Percentiles rank a stretch among this genome's conserved stretches.
Evolutionary conservation across 2,329 filamentous ascomycete species (phyloP).

Genomic region (Nemania serpens): DNA sequence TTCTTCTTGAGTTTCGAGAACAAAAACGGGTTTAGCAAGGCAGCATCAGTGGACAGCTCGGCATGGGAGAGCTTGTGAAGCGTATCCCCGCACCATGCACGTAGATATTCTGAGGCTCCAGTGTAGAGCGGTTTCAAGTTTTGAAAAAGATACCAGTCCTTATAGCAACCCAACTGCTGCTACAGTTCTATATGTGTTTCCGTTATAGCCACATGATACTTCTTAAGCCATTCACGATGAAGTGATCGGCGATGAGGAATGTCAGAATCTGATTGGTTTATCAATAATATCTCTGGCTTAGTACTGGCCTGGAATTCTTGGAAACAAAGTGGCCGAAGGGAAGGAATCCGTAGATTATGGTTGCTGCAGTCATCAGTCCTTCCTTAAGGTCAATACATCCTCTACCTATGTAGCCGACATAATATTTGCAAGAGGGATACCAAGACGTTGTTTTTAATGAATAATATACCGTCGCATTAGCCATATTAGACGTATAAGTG

Average conservation of each 20-base stretch:
- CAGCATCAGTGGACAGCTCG: not conserved
- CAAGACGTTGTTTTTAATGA: not conserved
- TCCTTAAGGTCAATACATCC: not conserved
- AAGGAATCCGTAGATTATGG: not conserved
- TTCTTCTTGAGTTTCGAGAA: too few species aligned
- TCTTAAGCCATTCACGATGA: not conserved
- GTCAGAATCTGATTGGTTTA: not conserved
- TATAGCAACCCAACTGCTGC: constrained; percentile 16
- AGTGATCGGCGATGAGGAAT: constrained; percentile 8
- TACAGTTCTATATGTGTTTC: constrained; percentile 16
- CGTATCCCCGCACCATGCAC: constrained; percentile 7
- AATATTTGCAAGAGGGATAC: not conserved
- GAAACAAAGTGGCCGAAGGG: not conserved
- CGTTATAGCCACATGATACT: constrained; percentile 13
- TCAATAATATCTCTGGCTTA: not conserved
- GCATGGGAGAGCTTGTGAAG: constrained; percentile 8
- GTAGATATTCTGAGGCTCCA: constrained; percentile 7
- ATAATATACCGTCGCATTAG: not conserved
- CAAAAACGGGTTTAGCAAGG: too few species aligned
- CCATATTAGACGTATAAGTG: not conserved
- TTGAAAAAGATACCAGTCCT: constrained; percentile 10
- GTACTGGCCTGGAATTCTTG: not conserved
- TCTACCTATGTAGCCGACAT: not conserved
- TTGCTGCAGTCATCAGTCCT: not conserved
- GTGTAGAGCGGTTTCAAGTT: constrained; percentile 5